These are phyloP conservation scores for Petunia secreta DNA, from an alignment of 257 asterid species.

Conservation along the genomic window DNA sequence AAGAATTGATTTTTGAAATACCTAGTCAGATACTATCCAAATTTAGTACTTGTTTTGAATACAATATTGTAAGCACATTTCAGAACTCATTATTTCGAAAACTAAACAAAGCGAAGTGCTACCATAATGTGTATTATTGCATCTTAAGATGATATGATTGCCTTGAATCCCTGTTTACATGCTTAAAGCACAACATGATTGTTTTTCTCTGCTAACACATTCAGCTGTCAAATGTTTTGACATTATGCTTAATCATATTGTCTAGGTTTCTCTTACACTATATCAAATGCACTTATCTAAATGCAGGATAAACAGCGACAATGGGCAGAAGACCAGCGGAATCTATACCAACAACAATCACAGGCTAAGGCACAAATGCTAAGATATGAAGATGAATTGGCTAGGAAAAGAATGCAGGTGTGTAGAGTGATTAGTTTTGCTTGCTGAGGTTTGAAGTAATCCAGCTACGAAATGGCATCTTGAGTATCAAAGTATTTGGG, in stretches of 20 bases:
- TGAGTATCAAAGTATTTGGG: neutral
- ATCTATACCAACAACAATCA: conserved; percentile 80
- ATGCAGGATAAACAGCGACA: conserved; percentile 79
- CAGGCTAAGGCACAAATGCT: conserved; percentile 92
- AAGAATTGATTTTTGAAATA: no score
- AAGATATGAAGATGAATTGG: conserved; percentile 91
- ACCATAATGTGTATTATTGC: neutral
- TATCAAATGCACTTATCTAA: neutral
- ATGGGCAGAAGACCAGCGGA: conserved; percentile 94
- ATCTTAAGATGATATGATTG: neutral
- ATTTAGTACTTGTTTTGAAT: neutral
- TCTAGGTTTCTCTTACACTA: neutral
- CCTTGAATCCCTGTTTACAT: neutral
- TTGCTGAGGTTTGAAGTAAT: conserved; percentile 14
- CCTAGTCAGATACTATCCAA: neutral
- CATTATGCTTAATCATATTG: neutral
- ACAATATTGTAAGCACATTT: neutral
- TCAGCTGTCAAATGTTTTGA: neutral
- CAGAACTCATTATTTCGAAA: neutral
- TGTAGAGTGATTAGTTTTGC: conserved; percentile 14
- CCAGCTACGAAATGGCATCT: neutral
- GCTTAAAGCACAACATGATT: neutral
- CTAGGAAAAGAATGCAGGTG: conserved; percentile 94
- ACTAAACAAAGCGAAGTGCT: neutral
- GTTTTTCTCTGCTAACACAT: neutral